Evolutionary conservation across 805 yeast genomes (phyloP).

Genomic region (Starmerella sp.): DNA sequence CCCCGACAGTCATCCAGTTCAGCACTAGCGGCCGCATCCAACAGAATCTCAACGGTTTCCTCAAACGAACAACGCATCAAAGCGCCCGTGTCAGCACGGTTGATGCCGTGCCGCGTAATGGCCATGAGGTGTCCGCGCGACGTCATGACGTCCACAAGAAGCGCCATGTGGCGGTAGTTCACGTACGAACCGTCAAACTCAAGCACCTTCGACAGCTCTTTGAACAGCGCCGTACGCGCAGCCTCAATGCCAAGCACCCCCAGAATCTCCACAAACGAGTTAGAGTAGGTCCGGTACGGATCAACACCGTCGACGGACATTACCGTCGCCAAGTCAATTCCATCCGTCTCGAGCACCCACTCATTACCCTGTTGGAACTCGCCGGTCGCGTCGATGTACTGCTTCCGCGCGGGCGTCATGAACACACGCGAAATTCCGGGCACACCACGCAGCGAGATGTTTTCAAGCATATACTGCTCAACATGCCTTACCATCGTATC

Average conservation of each 20-base stretch:
- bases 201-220: slow-evolving; percentile 91
- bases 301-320: slow-evolving; percentile 94
- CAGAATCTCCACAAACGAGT: slow-evolving; percentile 90
- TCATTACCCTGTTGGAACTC: slow-evolving; percentile 83
- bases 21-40: slow-evolving; percentile 97
- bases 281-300: slow-evolving; percentile 78
- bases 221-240: slow-evolving; percentile 85
- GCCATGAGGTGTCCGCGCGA: slow-evolving; percentile 98
- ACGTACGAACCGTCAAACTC: slow-evolving; percentile 99
- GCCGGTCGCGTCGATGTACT: slow-evolving; percentile 54
- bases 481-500: slow-evolving; percentile 91
- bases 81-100: slow-evolving; percentile 97
- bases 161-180: slow-evolving; percentile 95
- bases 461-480: slow-evolving; percentile 92
- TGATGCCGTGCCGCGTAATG: slow-evolving; percentile 98
- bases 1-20: slow-evolving; percentile 97
- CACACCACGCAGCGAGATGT: slow-evolving; percentile 90
- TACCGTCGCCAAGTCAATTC: slow-evolving; percentile 90
- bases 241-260: slow-evolving; percentile 98
- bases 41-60: slow-evolving; percentile 93
- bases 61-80: slow-evolving; percentile 98
- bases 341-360: slow-evolving; percentile 98
- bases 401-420: slow-evolving; percentile 37
- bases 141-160: slow-evolving; percentile 96
- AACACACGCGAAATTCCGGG: slow-evolving; percentile 83